Evolutionary conservation across 371 early-diverging fungal species (phyloP).

Genomic region (Mortierella sp.): DNA sequence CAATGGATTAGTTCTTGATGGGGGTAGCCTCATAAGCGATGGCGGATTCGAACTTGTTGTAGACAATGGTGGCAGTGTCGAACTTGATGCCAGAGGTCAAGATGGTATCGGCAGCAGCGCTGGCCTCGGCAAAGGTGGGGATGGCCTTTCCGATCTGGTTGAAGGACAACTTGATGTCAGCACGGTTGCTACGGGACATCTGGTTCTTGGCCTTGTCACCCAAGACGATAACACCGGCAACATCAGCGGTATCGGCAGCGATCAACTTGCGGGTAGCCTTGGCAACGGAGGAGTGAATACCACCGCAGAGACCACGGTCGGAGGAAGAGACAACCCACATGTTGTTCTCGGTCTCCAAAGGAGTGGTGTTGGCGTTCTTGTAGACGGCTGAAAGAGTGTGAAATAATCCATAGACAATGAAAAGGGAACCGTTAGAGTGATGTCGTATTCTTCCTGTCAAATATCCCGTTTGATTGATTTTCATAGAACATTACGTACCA

Average conservation of each 20-base stretch:
- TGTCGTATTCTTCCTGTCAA: background rate
- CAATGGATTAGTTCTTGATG: slow-evolving; percentile 76
- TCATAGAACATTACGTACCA: slow-evolving; percentile 59
- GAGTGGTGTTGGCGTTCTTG: slow-evolving; percentile 81
- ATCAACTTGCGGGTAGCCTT: slow-evolving; percentile 81
- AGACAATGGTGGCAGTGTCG: slow-evolving; percentile 85
- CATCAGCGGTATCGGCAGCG: slow-evolving; percentile 60
- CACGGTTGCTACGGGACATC: slow-evolving; percentile 81
- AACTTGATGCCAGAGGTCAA: slow-evolving; percentile 73
- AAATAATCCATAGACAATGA: background rate
- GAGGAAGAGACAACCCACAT: slow-evolving; percentile 90
- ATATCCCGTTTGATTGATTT: background rate
- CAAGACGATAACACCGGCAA: slow-evolving; percentile 74
- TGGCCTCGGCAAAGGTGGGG: slow-evolving; percentile 93
- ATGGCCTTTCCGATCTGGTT: slow-evolving; percentile 93
- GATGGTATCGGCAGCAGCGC: slow-evolving; percentile 86
- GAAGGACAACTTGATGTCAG: slow-evolving; percentile 84
- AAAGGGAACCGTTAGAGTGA: slow-evolving; percentile 12
- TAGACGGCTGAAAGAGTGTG: slow-evolving; percentile 71
- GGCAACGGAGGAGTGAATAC: slow-evolving; percentile 96
- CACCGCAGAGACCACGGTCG: slow-evolving; percentile 99
- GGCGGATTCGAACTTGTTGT: slow-evolving; percentile 95
- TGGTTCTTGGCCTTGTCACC: slow-evolving; percentile 97
- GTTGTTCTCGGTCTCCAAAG: slow-evolving; percentile 69
- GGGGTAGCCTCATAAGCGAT: slow-evolving; percentile 91